Evolutionary conservation across 345 rosid genomes (phyloP).

Genomic region (Microcos paniculata): DNA sequence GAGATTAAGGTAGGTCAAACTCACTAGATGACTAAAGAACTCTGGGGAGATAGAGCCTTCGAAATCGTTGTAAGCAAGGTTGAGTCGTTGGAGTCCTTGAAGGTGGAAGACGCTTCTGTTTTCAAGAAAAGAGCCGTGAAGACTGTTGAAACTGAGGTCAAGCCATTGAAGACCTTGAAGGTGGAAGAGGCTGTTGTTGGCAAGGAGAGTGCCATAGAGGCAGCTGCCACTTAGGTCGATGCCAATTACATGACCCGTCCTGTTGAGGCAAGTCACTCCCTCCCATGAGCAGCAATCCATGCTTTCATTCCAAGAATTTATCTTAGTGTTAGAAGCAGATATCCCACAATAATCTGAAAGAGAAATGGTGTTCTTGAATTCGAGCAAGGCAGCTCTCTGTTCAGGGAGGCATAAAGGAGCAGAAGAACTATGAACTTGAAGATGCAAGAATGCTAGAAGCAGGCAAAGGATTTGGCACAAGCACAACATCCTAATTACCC

Average conservation of each 20-base stretch:
- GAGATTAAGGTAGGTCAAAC: conserved; percentile 19
- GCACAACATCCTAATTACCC: not conserved
- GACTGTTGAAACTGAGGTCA: not conserved
- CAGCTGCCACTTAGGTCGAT: conserved; percentile 17
- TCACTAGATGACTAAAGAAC: not conserved
- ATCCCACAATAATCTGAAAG: not conserved
- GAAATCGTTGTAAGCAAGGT: conserved; percentile 27
- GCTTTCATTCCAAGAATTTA: conserved; percentile 17
- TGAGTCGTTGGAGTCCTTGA: conserved; percentile 20
- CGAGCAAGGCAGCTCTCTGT: conserved; percentile 2
- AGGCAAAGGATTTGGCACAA: not conserved
- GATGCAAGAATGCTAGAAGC: not conserved
- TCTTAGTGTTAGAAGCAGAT: not conserved
- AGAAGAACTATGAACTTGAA: not conserved
- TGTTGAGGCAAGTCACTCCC: conserved; percentile 16
- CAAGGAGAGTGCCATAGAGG: not conserved
- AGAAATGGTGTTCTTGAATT: conserved; percentile 6
- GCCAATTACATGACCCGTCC: conserved; percentile 22
- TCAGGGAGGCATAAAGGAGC: not conserved
- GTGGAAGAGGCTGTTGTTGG: not conserved
- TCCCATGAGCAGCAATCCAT: conserved; percentile 34
- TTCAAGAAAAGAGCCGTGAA: not conserved
- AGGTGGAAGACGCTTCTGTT: conserved; percentile 29
- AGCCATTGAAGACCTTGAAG: not conserved
- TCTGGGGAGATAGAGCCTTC: conserved; percentile 7